phyloP scores from a whole-genome alignment of 2,329 filamentous ascomycete genomes.

The Annulohypoxylon truncatum region DNA sequence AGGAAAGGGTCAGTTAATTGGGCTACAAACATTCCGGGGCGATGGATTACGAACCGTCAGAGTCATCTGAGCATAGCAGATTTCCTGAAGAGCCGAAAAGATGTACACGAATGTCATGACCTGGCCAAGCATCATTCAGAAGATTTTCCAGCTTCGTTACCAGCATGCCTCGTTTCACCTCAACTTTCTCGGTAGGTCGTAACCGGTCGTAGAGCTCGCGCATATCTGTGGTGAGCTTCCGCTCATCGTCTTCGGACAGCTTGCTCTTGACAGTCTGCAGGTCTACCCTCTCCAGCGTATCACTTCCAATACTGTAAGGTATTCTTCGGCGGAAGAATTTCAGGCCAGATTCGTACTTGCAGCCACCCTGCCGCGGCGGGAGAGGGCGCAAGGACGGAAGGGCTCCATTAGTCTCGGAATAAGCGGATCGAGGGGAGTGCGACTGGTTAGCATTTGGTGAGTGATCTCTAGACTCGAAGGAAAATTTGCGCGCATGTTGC shows the following conservation, averaged over 20 bases:
- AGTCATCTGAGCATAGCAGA: constrained; percentile 91
- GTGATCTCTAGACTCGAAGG: constrained; percentile 79
- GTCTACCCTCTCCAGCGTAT: constrained; percentile 78
- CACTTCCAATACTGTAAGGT: constrained; percentile 89
- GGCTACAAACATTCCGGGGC: not conserved
- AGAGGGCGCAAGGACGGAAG: constrained; percentile 75
- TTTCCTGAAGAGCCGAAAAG: constrained; percentile 99
- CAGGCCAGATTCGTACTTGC: constrained; percentile 89
- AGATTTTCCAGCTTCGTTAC: constrained; percentile 89
- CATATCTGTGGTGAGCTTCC: constrained; percentile 83
- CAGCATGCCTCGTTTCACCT: constrained; percentile 78
- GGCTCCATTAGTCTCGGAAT: constrained; percentile 85
- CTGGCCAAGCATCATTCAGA: constrained; percentile 92
- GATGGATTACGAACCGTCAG: constrained; percentile 77
- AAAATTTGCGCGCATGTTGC: constrained; percentile 85
- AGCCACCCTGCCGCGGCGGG: constrained; percentile 70
- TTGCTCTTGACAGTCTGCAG: constrained; percentile 77
- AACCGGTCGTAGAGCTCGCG: constrained; percentile 85
- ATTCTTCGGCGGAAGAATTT: constrained; percentile 86
- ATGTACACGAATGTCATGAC: constrained; percentile 87
- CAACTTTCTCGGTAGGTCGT: constrained; percentile 83
- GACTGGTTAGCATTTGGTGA: constrained; percentile 82
- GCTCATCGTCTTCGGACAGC: constrained; percentile 78
- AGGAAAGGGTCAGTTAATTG: constrained; percentile 52
- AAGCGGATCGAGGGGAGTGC: constrained; percentile 89